Conservation (phyloP, 345 rosid genomes). For the Boechera divaricarpa region DNA sequence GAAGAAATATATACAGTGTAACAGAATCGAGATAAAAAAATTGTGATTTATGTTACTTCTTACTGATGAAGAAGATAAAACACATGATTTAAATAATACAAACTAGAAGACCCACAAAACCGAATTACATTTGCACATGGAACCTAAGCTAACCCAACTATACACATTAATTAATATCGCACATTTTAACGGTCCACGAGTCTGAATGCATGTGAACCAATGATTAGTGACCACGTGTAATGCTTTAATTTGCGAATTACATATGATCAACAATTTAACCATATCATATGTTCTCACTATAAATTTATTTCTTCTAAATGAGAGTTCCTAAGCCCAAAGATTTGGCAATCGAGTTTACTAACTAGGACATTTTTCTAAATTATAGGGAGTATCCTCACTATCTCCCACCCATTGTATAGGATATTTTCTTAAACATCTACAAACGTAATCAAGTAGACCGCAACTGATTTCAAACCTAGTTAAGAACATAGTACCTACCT, state of each 20-base stretch:
- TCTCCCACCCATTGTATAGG: background rate
- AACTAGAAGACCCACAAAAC: background rate
- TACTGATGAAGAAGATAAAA: background rate
- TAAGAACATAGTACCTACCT: too few relatives aligned
- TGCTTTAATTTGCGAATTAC: background rate
- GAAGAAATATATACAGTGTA: too few relatives aligned
- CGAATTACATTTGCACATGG: background rate
- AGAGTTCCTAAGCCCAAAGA: background rate
- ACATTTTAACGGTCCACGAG: background rate
- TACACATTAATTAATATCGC: background rate
- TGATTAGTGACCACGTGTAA: background rate
- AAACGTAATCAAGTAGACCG: background rate
- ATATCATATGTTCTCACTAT: background rate
- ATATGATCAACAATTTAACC: background rate
- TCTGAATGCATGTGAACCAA: background rate
- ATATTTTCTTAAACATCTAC: background rate
- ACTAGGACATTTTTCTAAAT: too few relatives aligned
- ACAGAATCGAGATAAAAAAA: too few relatives aligned
- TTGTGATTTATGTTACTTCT: too few relatives aligned
- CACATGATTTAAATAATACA: background rate
- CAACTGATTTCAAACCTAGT: background rate
- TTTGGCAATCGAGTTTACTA: background rate
- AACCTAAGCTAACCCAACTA: background rate
- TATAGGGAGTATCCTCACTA: background rate
- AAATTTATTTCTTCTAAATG: background rate